phyloP scores from a whole-genome alignment of 441 rosid species.

The Biscutella laevigata region DNA sequence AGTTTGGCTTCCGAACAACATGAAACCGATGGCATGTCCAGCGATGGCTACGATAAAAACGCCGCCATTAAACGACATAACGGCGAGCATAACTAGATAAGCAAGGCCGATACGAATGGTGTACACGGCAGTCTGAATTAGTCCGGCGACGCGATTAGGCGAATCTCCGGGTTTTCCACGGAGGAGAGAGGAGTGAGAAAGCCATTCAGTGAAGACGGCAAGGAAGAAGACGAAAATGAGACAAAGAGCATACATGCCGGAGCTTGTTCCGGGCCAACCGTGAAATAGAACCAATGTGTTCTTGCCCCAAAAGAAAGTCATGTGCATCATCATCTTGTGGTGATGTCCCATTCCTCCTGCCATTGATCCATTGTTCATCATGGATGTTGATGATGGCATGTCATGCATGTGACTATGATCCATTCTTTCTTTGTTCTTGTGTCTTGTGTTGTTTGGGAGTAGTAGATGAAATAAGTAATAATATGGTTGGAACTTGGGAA shows the following conservation, averaged over 20 bases:
- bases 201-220: slow-evolving; percentile 39
- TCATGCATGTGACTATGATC: slow-evolving; percentile 25
- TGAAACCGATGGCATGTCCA: slow-evolving; percentile 48
- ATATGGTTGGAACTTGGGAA: too few species aligned
- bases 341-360: slow-evolving; percentile 20
- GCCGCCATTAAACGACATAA: slow-evolving; percentile 66
- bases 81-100: slow-evolving; percentile 52
- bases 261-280: slow-evolving; percentile 47
- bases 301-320: slow-evolving; percentile 57
- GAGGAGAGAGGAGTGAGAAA: slow-evolving; percentile 28
- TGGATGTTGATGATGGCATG: slow-evolving; percentile 22
- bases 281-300: slow-evolving; percentile 40
- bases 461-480: too few species aligned
- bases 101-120: slow-evolving; percentile 34
- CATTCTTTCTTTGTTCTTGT: slow-evolving; percentile 20
- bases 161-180: slow-evolving; percentile 27
- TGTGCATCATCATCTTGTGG: slow-evolving; percentile 42
- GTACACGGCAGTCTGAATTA: slow-evolving; percentile 37
- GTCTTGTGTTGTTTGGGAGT: slow-evolving; percentile 13
- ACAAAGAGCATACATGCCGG: slow-evolving; percentile 45
- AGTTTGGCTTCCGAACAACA: slow-evolving; percentile 40
- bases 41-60: slow-evolving; percentile 46
- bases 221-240: slow-evolving; percentile 37
- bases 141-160: slow-evolving; percentile 22
- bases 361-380: slow-evolving; percentile 31